Evolutionary conservation across 495 filamentous ascomycete species (phyloP).

Genomic region (Xylaria curta): DNA sequence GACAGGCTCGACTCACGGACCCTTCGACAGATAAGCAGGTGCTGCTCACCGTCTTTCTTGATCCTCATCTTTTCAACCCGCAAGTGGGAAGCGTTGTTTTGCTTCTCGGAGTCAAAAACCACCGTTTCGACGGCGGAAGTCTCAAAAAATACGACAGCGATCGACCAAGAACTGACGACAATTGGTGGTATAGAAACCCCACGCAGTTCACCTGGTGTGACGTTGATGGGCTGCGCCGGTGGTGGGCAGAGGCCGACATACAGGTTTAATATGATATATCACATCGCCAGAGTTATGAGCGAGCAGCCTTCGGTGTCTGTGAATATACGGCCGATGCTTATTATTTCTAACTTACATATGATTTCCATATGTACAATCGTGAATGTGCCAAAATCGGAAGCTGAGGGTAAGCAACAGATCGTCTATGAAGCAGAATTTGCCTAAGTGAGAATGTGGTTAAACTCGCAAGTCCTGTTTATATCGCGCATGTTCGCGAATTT

Average conservation of each 20-base stretch:
- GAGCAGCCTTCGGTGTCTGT: neutral
- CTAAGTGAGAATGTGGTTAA: neutral
- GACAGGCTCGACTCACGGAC: constrained; percentile 50
- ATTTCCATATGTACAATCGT: neutral
- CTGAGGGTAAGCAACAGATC: neutral
- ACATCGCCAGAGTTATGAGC: neutral
- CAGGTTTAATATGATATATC: neutral
- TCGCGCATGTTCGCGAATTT: neutral
- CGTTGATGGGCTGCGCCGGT: constrained; percentile 44
- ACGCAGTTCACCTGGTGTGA: constrained; percentile 49
- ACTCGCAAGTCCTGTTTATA: no score
- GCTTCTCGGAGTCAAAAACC: constrained; percentile 55
- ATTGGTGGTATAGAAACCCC: constrained; percentile 53
- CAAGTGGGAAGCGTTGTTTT: constrained; percentile 49
- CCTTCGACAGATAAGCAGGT: constrained; percentile 51
- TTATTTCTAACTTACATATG: neutral
- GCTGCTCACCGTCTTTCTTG: constrained; percentile 51
- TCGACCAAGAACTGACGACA: constrained; percentile 32
- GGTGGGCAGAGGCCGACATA: constrained; percentile 42
- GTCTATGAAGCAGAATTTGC: neutral
- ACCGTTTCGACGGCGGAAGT: constrained; percentile 53
- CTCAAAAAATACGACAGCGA: constrained; percentile 57
- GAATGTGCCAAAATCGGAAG: neutral
- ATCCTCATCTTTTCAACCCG: constrained; percentile 50
- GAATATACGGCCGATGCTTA: neutral